Conservation (phyloP, 2,329 filamentous ascomycete genomes). For the Cephalotrichum gorgonifer region DNA sequence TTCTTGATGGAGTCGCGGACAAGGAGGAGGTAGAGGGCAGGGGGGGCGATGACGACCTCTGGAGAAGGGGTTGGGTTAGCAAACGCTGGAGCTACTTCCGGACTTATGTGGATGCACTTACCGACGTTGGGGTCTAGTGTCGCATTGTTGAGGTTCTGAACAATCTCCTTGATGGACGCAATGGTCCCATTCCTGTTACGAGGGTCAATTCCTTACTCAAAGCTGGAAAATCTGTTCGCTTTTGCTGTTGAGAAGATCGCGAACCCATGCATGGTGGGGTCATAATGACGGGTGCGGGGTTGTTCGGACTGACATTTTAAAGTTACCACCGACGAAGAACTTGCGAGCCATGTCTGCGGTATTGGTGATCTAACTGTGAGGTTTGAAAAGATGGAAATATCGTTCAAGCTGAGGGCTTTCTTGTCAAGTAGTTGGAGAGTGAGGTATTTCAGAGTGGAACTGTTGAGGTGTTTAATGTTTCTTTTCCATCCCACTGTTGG, state of each 20-base stretch:
- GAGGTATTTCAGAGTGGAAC: background rate
- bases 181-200: slow-evolving; percentile 76
- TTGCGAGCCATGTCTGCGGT: slow-evolving; percentile 69
- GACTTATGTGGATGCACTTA: slow-evolving; percentile 34
- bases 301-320: slow-evolving; percentile 74
- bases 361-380: background rate
- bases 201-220: slow-evolving; percentile 9
- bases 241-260: background rate
- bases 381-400: background rate
- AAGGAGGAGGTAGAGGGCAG: slow-evolving; percentile 80
- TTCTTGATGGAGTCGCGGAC: slow-evolving; percentile 68
- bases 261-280: slow-evolving; percentile 3
- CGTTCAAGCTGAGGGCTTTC: background rate
- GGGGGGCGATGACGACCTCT: slow-evolving; percentile 94
- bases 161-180: slow-evolving; percentile 82
- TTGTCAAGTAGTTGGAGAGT: background rate
- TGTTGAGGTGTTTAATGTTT: slow-evolving; percentile 1
- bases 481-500: background rate
- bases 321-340: slow-evolving; percentile 98
- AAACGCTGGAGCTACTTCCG: no score
- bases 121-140: slow-evolving; percentile 66
- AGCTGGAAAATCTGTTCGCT: background rate
- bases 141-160: slow-evolving; percentile 79
- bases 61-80: slow-evolving; percentile 9
- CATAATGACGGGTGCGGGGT: slow-evolving; percentile 13